Evolutionary conservation across 495 filamentous ascomycete species (phyloP).

Genomic region (Talaromyces nanjingensis): DNA sequence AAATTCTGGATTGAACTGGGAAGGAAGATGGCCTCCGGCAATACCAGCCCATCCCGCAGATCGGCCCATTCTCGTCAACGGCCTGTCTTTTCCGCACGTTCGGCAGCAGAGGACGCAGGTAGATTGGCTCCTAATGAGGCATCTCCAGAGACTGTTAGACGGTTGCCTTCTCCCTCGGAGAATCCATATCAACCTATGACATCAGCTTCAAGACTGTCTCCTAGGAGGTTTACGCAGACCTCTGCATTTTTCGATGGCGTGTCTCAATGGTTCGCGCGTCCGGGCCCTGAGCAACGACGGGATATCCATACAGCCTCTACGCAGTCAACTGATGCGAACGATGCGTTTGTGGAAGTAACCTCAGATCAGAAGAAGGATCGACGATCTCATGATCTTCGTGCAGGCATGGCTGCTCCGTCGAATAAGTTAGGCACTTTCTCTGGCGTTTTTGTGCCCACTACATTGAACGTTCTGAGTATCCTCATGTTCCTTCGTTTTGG

Average conservation of each 20-base stretch:
- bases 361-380: conserved; percentile 13
- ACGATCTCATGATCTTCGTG: conserved; percentile 3
- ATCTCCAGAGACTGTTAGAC: conserved; percentile 2
- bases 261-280: conserved; percentile 19
- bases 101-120: conserved; percentile 48
- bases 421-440: conserved; percentile 68
- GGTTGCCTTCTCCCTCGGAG: background rate
- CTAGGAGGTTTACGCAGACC: conserved; percentile 18
- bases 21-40: background rate
- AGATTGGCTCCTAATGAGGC: conserved; percentile 39
- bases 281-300: background rate
- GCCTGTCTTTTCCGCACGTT: conserved; percentile 47
- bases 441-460: conserved; percentile 81
- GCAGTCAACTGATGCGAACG: background rate
- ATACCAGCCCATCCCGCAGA: background rate
- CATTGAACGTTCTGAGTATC: conserved; percentile 84
- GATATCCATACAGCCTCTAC: background rate
- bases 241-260: conserved; percentile 20
- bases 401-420: conserved; percentile 39
- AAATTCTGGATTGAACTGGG: background rate
- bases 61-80: conserved; percentile 27
- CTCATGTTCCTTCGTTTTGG: conserved; percentile 87
- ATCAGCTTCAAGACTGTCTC: conserved; percentile 12
- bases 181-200: conserved; percentile 27
- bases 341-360: background rate